Conservation (phyloP, 106 monocot genomes). For the Acorus gramineus region DNA sequence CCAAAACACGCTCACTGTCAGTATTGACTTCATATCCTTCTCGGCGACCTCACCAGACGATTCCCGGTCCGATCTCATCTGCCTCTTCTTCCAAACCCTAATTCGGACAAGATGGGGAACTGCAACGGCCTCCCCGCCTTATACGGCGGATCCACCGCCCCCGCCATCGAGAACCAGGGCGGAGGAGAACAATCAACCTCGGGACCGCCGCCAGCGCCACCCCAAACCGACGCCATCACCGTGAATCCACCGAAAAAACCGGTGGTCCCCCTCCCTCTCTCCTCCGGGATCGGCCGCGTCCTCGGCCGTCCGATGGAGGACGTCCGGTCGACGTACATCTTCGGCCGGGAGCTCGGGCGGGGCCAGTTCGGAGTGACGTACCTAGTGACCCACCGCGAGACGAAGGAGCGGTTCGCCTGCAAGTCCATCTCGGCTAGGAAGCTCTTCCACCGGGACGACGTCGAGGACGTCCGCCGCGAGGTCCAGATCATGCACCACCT, state of each 20-base stretch:
- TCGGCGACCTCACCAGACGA: too few relatives aligned
- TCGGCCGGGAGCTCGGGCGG: conserved; percentile 16
- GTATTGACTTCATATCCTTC: too few relatives aligned
- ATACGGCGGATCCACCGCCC: neutral
- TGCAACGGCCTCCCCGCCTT: neutral
- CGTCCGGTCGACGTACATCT: conserved; percentile 10
- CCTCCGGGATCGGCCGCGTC: conserved; percentile 7
- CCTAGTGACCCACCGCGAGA: conserved; percentile 10
- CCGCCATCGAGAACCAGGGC: neutral
- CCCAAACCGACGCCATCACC: too few relatives aligned
- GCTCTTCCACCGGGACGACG: conserved; percentile 7
- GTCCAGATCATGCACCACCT: conserved; percentile 42
- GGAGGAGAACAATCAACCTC: neutral
- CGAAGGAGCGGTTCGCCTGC: conserved; percentile 18
- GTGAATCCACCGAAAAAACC: too few relatives aligned
- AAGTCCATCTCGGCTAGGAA: conserved; percentile 19
- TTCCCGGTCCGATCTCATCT: too few relatives aligned
- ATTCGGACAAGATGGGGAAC: neutral
- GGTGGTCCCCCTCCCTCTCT: neutral
- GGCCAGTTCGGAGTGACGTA: conserved; percentile 24
- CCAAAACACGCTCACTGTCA: too few relatives aligned
- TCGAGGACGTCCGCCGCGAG: conserved; percentile 33
- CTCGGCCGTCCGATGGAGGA: conserved; percentile 12
- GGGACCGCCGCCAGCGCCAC: neutral
- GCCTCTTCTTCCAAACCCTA: neutral